Conservation (phyloP, 2,329 filamentous ascomycete species). For the Lachnellula occidentalis region DNA sequence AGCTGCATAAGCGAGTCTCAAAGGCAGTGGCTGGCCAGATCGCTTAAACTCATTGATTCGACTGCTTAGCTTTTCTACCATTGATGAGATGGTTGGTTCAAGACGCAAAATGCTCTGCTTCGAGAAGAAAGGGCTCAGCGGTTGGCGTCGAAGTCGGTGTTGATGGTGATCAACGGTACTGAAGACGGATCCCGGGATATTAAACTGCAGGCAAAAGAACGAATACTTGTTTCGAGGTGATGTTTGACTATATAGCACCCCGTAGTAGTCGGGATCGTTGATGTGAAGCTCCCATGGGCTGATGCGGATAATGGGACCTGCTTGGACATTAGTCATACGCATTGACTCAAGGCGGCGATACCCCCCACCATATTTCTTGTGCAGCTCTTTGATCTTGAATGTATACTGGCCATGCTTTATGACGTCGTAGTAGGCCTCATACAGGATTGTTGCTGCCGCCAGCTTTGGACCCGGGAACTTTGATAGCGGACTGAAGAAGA, state of each 20-base stretch:
- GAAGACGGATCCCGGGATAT: constrained; percentile 8
- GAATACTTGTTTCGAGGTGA: constrained; percentile 5
- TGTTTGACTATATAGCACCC: not conserved
- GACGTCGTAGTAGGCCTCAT: constrained; percentile 23
- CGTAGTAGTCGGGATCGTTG: constrained; percentile 6
- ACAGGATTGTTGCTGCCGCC: constrained; percentile 26
- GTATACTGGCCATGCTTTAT: constrained; percentile 15
- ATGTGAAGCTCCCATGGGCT: constrained; percentile 8
- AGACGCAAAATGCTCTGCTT: constrained; percentile 16
- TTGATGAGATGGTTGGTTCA: constrained; percentile 15
- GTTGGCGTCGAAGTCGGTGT: constrained; percentile 19
- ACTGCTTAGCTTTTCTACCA: constrained; percentile 18
- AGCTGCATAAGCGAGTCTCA: constrained; percentile 16
- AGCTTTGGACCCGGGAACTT: constrained; percentile 30
- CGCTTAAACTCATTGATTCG: constrained; percentile 17
- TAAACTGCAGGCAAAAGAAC: constrained; percentile 7
- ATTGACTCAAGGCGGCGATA: not conserved
- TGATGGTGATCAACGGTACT: constrained; percentile 18
- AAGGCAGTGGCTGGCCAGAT: constrained; percentile 11
- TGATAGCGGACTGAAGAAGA: constrained; percentile 4
- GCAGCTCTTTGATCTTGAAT: constrained; percentile 14
- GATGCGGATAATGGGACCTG: constrained; percentile 9
- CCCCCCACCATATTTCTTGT: constrained; percentile 15
- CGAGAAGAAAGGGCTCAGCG: constrained; percentile 24
- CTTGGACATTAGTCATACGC: not conserved